A percentile compares a stretch with the other conserved stretches of the same genome.
Conservation (phyloP, 306 rosid genomes). For the Medicago lupulina region DNA sequence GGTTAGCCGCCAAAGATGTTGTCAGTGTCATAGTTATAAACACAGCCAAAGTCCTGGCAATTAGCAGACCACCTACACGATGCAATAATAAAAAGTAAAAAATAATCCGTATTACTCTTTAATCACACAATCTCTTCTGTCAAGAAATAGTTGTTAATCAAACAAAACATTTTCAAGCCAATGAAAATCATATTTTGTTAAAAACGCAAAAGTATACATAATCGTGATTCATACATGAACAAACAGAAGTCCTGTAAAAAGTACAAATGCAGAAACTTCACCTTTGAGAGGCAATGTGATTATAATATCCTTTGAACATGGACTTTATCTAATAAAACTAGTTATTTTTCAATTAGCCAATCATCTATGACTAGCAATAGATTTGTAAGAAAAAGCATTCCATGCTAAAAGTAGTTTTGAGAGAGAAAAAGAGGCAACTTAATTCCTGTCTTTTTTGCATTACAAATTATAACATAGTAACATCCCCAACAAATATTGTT, state of each 20-base stretch:
- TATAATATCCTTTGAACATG: conserved; percentile 13
- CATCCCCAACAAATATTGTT: too few species aligned
- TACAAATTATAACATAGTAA: too few species aligned
- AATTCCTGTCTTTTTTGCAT: neutral
- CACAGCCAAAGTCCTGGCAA: conserved; percentile 84
- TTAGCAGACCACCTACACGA: conserved; percentile 83
- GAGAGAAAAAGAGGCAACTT: neutral
- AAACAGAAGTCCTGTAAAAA: conserved; percentile 25
- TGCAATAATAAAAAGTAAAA: conserved; percentile 35
- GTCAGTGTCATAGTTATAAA: conserved; percentile 78
- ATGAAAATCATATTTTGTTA: conserved; percentile 25
- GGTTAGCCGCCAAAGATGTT: conserved; percentile 87
- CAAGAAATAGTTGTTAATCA: conserved; percentile 27
- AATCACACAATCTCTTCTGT: conserved; percentile 9
- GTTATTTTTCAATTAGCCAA: neutral
- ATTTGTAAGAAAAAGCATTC: neutral
- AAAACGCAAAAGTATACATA: conserved; percentile 16
- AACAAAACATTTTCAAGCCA: conserved; percentile 29
- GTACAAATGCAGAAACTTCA: neutral
- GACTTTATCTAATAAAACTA: conserved; percentile 5
- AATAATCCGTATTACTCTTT: conserved; percentile 18
- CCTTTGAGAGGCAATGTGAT: conserved; percentile 7
- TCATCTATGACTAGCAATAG: neutral
- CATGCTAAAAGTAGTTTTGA: conserved; percentile 16
- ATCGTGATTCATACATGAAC: neutral